phyloP scores from a whole-genome alignment of 2,329 filamentous ascomycete genomes.

The Neopestalotiopsis sp. region DNA sequence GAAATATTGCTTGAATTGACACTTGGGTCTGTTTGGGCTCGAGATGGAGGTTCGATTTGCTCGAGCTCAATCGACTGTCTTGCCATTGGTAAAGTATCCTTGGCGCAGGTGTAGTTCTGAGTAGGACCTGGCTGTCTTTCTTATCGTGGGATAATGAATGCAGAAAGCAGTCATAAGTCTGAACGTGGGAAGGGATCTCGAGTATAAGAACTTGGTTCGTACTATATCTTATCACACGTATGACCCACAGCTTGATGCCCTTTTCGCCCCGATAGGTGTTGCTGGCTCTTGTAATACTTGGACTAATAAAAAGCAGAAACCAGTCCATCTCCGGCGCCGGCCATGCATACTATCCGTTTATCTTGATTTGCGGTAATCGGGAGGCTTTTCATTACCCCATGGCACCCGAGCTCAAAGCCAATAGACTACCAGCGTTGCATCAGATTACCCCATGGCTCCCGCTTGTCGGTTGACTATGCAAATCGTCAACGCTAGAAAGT shows the following conservation, averaged over 20 bases:
- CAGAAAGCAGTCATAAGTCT: too few relatives aligned
- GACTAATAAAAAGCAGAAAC: not conserved
- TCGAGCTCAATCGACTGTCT: conserved; percentile 1
- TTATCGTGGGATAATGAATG: too few relatives aligned
- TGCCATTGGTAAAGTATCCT: not conserved
- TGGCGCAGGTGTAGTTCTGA: too few relatives aligned
- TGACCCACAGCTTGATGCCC: too few relatives aligned
- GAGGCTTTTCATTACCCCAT: not conserved
- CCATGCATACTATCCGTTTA: not conserved
- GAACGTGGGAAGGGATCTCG: too few relatives aligned
- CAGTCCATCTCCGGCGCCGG: not conserved
- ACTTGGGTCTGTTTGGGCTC: not conserved
- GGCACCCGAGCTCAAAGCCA: not conserved
- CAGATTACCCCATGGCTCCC: not conserved
- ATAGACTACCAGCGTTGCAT: not conserved
- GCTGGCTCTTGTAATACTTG: too few relatives aligned
- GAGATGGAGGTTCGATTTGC: not conserved
- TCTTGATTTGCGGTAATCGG: not conserved
- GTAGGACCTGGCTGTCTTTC: too few relatives aligned
- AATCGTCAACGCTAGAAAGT: not conserved
- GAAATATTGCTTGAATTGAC: not conserved
- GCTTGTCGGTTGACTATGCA: conserved; percentile 6
- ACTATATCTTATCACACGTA: too few relatives aligned
- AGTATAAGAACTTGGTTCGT: too few relatives aligned
- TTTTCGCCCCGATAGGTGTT: too few relatives aligned